A percentile compares a stretch with the other conserved stretches of the same genome.
Evolutionary conservation across 1,284 basidiomycete species (phyloP).

Genomic region (Phaffia rhodozyma): DNA sequence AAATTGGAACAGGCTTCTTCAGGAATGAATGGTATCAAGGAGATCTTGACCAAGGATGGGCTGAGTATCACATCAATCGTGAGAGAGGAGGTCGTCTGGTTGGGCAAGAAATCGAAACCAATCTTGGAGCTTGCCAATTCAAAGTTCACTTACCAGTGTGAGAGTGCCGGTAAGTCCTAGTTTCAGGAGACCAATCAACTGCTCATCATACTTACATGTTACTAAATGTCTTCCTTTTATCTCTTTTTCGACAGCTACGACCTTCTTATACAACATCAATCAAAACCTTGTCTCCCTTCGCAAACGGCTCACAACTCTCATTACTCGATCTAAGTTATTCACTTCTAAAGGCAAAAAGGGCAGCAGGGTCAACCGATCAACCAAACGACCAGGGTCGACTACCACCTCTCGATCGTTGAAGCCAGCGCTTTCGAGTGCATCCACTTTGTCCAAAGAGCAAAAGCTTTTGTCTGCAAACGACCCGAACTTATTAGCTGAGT

Average conservation of each 20-base stretch:
- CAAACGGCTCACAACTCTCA: background rate
- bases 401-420: background rate
- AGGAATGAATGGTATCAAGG: conserved; percentile 9
- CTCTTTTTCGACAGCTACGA: background rate
- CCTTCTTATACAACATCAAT: background rate
- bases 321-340: too few relatives aligned
- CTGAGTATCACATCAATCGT: conserved; percentile 12
- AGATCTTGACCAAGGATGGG: conserved; percentile 15
- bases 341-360: too few relatives aligned
- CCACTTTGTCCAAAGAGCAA: conserved; percentile 4
- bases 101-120: background rate
- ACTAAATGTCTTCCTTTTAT: background rate
- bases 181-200: background rate
- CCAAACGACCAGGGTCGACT: background rate
- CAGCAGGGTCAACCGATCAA: background rate
- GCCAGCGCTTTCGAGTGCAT: background rate
- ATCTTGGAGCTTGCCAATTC: background rate
- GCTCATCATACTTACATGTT: background rate
- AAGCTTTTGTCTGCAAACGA: background rate
- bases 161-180: conserved; percentile 1
- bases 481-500: background rate
- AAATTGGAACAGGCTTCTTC: background rate
- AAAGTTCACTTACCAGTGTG: background rate
- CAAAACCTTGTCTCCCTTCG: background rate
- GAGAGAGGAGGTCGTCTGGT: conserved; percentile 14